Evolutionary conservation across 1,284 basidiomycete species (phyloP), one percentile per base, ranked within the genome.

Genomic region (Psilocybe mexicana): DNA sequence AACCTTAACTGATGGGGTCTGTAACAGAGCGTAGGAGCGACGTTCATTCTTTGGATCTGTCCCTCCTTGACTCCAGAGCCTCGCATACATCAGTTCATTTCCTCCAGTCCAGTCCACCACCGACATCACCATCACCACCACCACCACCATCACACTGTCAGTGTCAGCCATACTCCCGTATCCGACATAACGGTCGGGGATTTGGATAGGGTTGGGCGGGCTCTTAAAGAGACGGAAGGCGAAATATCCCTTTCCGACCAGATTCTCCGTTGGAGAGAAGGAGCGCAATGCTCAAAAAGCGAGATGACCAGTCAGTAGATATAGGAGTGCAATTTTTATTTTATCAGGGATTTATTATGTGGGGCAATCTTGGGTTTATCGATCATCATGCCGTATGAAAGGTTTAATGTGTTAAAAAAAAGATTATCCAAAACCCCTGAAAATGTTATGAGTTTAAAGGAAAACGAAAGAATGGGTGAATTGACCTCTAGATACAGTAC

Each of bases 41-140:
- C 61, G 7, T 47, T 66, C 25, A 49, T 66, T 23, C 55, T 66
- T 12, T 65, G 64, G 64, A 54, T 64, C 24, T 63, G 56, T 26
- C 65, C 65, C 6, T 58, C 60, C 43, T 38, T 65, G 43, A 51
- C 61, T 23, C 64, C 64, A 28, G 61, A 65, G 55, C 63, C 61
- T 45, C 61, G 60, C n/a, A 57, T 66, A 43, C 61, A 61, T 40
- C 63, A 59, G 38, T 64, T 61, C 54, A 61, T 64, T 42, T 52
- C 63, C 10, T 28, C 56, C 11, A 51, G 53, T 24, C 45, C 61
- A 33, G 47, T 50, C n/a, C 54, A 38, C 10, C 46, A 51, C 36
- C 48, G 55, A 4, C 51, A 59, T 14, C 54, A 43, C 28, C 53
- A 59, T 2, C 56, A 59, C 24, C 52, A 53, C 12, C 59, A 58